Percentiles rank a stretch among this genome's conserved stretches.
phyloP scores from a whole-genome alignment of 331 rosid species.

The Acacia concinna region DNA sequence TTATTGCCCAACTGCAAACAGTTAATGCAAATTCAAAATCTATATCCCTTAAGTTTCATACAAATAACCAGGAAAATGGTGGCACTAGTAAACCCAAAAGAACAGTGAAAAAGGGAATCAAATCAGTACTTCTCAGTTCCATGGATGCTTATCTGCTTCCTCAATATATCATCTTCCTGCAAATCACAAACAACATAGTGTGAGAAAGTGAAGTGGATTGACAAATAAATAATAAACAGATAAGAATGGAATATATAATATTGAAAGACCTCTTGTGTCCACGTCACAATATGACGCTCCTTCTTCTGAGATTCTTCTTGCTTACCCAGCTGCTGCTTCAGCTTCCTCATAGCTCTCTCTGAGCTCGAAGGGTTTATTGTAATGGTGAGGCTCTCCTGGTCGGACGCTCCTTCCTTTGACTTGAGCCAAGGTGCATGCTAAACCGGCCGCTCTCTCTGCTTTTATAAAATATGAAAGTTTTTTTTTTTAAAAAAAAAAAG shows the following conservation, averaged over 20 bases:
- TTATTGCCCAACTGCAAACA: slow-evolving; percentile 75
- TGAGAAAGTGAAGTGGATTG: not conserved
- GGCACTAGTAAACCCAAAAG: slow-evolving; percentile 9
- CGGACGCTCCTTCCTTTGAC: slow-evolving; percentile 62
- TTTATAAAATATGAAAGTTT: slow-evolving; percentile 31
- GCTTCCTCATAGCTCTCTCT: slow-evolving; percentile 37
- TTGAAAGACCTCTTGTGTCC: slow-evolving; percentile 76
- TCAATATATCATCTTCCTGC: slow-evolving; percentile 86
- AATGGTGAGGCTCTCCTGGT: slow-evolving; percentile 36
- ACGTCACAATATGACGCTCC: slow-evolving; percentile 89
- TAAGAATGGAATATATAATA: not conserved
- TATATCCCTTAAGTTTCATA: slow-evolving; percentile 9
- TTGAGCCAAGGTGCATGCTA: slow-evolving; percentile 55
- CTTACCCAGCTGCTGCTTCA: slow-evolving; percentile 37
- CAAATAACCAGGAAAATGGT: slow-evolving; percentile 15
- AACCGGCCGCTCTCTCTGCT: slow-evolving; percentile 41
- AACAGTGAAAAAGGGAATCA: not conserved
- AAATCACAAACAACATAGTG: slow-evolving; percentile 39
- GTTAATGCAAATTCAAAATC: slow-evolving; percentile 16
- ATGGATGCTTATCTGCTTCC: slow-evolving; percentile 69
- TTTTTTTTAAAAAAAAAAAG: not conserved
- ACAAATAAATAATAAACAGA: not conserved
- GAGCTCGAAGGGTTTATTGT: slow-evolving; percentile 31
- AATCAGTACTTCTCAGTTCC: slow-evolving; percentile 84
- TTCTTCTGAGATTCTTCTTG: slow-evolving; percentile 72